A percentile compares a stretch with the other conserved stretches of the same genome.
Conservation (phyloP, 2,329 filamentous ascomycete species). For the Lasiodiplodia sp. region DNA sequence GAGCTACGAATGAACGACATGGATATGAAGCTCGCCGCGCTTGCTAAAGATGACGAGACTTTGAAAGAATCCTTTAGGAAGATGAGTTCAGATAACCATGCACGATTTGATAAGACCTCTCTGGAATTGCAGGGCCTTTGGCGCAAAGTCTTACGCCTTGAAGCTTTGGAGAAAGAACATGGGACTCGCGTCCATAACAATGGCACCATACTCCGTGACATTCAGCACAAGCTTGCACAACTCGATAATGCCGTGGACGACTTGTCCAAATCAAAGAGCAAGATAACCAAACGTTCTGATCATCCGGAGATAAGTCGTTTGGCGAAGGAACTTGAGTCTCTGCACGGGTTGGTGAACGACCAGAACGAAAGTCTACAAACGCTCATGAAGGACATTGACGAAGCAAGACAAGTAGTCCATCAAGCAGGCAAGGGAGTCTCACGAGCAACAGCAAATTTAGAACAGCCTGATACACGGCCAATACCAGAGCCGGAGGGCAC, state of each 20-base stretch:
- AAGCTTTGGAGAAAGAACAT: conserved; percentile 14
- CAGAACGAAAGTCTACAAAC: background rate
- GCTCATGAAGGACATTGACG: background rate
- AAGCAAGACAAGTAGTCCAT: background rate
- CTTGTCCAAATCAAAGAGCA: conserved; percentile 4
- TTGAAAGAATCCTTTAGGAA: conserved; percentile 1
- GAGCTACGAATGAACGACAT: conserved; percentile 21
- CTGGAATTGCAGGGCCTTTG: conserved; percentile 21
- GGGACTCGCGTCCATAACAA: conserved; percentile 4
- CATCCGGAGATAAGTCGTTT: background rate
- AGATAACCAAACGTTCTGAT: background rate
- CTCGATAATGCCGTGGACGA: background rate
- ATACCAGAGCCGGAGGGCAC: background rate
- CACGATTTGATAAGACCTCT: conserved; percentile 20
- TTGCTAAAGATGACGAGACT: background rate
- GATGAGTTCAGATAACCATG: background rate
- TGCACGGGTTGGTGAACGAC: background rate
- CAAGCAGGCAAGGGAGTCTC: background rate
- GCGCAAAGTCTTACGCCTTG: conserved; percentile 27
- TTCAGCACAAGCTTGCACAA: conserved; percentile 17
- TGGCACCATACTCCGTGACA: conserved; percentile 1
- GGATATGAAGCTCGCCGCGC: background rate
- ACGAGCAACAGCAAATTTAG: background rate
- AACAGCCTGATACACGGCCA: background rate
- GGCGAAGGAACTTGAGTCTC: background rate